Base-by-base conservation (phyloP, 495 filamentous ascomycete species). In the Penicillium herquei region DNA sequence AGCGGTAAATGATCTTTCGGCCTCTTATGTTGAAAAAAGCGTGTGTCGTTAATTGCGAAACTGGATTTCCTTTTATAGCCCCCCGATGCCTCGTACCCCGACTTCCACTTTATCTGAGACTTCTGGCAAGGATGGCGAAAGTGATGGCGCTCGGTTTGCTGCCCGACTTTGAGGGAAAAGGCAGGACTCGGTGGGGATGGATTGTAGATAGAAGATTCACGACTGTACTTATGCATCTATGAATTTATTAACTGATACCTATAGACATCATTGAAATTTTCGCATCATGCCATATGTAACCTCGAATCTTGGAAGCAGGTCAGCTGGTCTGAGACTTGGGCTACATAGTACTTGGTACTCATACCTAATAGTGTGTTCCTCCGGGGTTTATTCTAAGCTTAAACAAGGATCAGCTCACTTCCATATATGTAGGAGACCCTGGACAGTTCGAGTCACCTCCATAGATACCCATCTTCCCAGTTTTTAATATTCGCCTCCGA, bases 1-100 rank as follows among this genome's bases (percentile, higher is more conserved):
- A 77, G 71, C 68, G 70, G 70, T 75, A 75, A 74, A 69, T 63
- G 44, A 51, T 53, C 48, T 53, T 16, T 39, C 44, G 42, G 40
- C 45, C 52, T 56, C 49, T 69, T 60, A n/a, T 31, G 9, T 61
- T 61, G 21, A 26, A 26, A 51, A 35, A 42, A 56, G 57, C 59
- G 39, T 54, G 50, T 59, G 54, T 65, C 71, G 53, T 70, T 73
- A 70, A 75, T 71, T 68, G 54, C 42, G 57, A 40, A 16, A 49
- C 45, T 61, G 54, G 39, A 41, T 65, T 61, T 62, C 44, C 49
- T 56, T 53, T 62, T 45, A 47, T 52, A 68, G 65, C 52, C 63
- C 65, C 14, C 65, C 63, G 47, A 43, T 63, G 35, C 34, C 55
- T 26, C 59, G 57, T 51, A 14, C 52, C 51, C 51, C 60, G 37